Conservation (phyloP, 257 asterid genomes). For the Perilla frutescens region DNA sequence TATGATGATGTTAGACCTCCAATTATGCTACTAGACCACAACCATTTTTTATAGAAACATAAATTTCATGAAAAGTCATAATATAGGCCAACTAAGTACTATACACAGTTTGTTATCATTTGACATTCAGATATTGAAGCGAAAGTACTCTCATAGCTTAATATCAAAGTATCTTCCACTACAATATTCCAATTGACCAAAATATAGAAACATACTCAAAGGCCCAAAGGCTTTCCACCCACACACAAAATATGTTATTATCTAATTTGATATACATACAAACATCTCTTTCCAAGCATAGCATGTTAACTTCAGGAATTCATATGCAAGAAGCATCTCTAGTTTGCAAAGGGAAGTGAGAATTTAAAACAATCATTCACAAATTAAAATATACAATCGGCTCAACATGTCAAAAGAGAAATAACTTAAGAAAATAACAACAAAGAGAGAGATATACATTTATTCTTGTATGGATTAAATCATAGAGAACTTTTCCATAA, state of each 20-base stretch:
- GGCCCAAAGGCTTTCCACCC: neutral
- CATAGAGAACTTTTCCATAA: neutral
- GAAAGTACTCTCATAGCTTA: neutral
- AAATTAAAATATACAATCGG: neutral
- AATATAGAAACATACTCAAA: neutral
- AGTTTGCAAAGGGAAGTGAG: neutral
- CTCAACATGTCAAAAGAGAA: constrained; percentile 2
- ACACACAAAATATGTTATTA: constrained; percentile 1
- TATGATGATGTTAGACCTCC: neutral
- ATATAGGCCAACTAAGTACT: constrained; percentile 6
- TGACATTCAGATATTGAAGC: constrained; percentile 17
- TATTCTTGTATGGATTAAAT: neutral
- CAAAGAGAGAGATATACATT: constrained; percentile 1
- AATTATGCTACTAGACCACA: neutral
- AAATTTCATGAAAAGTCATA: neutral
- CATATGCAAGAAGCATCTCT: constrained; percentile 20
- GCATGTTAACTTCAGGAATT: neutral
- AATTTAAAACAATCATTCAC: constrained; percentile 15
- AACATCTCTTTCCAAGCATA: neutral
- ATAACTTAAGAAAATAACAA: neutral
- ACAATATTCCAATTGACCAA: neutral
- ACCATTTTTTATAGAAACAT: neutral
- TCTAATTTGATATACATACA: constrained; percentile 8
- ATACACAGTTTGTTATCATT: neutral
- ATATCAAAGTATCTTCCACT: neutral